Conservation (phyloP, 805 yeast species). For the Saturnispora ahearnii region DNA sequence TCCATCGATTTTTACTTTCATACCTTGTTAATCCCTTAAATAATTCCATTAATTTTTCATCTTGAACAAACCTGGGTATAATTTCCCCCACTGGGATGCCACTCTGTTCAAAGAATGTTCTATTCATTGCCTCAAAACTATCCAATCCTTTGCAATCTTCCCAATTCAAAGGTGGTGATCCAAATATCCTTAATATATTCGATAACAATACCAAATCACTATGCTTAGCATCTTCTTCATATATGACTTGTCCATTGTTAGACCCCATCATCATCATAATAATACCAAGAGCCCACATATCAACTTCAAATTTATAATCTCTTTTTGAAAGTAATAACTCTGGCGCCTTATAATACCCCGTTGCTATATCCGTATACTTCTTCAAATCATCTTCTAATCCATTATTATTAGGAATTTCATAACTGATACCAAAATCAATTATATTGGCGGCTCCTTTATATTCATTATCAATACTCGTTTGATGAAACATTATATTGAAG, state of each 20-base stretch:
- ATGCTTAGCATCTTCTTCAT: constrained; percentile 31
- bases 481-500: constrained; percentile 40
- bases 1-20: constrained; percentile 27
- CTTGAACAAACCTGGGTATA: constrained; percentile 26
- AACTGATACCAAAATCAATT: constrained; percentile 36
- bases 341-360: constrained; percentile 65
- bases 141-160: constrained; percentile 33
- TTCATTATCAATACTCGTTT: constrained; percentile 9
- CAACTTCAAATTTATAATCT: constrained; percentile 47
- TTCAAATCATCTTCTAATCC: constrained; percentile 46
- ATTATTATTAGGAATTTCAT: constrained; percentile 44
- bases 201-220: constrained; percentile 55
- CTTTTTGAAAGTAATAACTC: constrained; percentile 57
- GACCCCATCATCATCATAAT: constrained; percentile 46
- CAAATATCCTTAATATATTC: constrained; percentile 47
- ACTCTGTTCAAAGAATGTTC: constrained; percentile 19
- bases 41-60: constrained; percentile 17
- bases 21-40: constrained; percentile 39
- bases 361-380: constrained; percentile 47
- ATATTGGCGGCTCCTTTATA: constrained; percentile 29
- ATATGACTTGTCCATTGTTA: constrained; percentile 29
- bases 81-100: constrained; percentile 20
- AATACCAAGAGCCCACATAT: constrained; percentile 67
- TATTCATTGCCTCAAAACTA: constrained; percentile 29
- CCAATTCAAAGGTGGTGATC: constrained; percentile 50